Percentiles rank a stretch among this genome's conserved stretches.
These are phyloP conservation scores for Volutella citrinella DNA, from an alignment of 2,329 filamentous ascomycete genomes.

Conservation along the genomic window DNA sequence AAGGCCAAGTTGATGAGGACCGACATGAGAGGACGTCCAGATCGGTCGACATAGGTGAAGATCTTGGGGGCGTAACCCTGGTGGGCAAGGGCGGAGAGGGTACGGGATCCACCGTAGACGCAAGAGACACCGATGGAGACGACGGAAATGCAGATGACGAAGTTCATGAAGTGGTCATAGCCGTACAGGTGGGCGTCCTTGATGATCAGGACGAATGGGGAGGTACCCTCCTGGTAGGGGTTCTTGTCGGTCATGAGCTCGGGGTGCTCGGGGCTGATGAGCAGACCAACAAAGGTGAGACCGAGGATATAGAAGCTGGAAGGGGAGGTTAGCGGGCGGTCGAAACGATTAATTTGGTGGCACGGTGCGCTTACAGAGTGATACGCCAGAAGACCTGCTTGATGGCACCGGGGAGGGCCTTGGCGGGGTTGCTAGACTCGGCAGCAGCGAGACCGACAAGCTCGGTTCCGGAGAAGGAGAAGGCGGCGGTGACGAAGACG, in stretches of 20 bases:
- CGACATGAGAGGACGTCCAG: constrained; percentile 48
- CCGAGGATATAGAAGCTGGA: constrained; percentile 44
- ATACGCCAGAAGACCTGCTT: constrained; percentile 67
- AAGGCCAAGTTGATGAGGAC: constrained; percentile 45
- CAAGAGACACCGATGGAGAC: constrained; percentile 53
- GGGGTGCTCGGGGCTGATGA: constrained; percentile 40
- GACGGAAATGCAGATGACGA: constrained; percentile 52
- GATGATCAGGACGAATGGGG: constrained; percentile 50
- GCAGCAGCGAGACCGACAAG: constrained; percentile 68
- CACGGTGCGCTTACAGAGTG: constrained; percentile 29
- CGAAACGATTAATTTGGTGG: constrained; percentile 13
- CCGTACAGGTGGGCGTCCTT: constrained; percentile 45
- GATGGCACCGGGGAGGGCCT: constrained; percentile 72
- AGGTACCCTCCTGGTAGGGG: constrained; percentile 33
- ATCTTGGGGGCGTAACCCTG: constrained; percentile 54
- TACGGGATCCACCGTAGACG: constrained; percentile 55
- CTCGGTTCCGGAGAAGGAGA: constrained; percentile 66
- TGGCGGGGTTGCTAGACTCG: constrained; percentile 64
- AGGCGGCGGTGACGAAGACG: constrained; percentile 68
- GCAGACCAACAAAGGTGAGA: constrained; percentile 46
- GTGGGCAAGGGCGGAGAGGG: constrained; percentile 52
- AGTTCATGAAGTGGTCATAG: constrained; percentile 51
- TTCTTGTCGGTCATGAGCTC: constrained; percentile 37
- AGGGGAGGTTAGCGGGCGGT: not conserved
- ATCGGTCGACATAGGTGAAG: constrained; percentile 52